A percentile compares a stretch with the other conserved stretches of the same genome.
Evolutionary conservation across 768 basidiomycete genomes (phyloP).

Genomic region (Cubamyces sp.): DNA sequence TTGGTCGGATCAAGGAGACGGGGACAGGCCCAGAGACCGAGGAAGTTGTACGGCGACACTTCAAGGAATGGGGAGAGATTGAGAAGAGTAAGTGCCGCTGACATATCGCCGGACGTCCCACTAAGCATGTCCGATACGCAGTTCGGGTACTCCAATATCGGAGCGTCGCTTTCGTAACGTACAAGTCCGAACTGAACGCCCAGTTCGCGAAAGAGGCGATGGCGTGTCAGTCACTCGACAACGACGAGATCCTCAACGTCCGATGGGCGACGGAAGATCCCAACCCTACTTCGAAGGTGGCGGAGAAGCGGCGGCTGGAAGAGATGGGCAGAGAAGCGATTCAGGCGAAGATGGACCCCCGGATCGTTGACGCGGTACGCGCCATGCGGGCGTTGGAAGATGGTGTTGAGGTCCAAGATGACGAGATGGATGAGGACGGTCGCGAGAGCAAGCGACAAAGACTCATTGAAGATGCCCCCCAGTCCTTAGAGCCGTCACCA

Average conservation of each 20-base stretch:
- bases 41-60: conserved; percentile 88
- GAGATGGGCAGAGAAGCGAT: conserved; percentile 88
- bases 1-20: conserved; percentile 93
- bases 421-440: conserved; percentile 41
- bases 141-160: conserved; percentile 93
- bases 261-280: conserved; percentile 99
- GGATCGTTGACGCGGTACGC: conserved; percentile 87
- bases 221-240: conserved; percentile 97
- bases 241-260: conserved; percentile 97
- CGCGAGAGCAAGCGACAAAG: conserved; percentile 42
- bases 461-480: conserved; percentile 32
- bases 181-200: conserved; percentile 80
- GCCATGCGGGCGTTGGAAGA: conserved; percentile 89
- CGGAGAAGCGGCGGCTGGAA: conserved; percentile 83
- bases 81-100: conserved; percentile 69
- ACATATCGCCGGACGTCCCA: conserved; percentile 9
- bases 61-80: conserved; percentile 94
- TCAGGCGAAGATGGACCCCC: conserved; percentile 79
- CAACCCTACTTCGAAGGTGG: conserved; percentile 87
- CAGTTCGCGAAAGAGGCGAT: conserved; percentile 99
- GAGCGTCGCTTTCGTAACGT: conserved; percentile 97
- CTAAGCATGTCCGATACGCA: conserved; percentile 34
- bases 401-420: conserved; percentile 50
- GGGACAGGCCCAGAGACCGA: conserved; percentile 89
- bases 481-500: conserved; percentile 16